A percentile compares a stretch with the other conserved stretches of the same genome.
Conservation (phyloP, 805 yeast genomes). For the Ogataea siamensis region DNA sequence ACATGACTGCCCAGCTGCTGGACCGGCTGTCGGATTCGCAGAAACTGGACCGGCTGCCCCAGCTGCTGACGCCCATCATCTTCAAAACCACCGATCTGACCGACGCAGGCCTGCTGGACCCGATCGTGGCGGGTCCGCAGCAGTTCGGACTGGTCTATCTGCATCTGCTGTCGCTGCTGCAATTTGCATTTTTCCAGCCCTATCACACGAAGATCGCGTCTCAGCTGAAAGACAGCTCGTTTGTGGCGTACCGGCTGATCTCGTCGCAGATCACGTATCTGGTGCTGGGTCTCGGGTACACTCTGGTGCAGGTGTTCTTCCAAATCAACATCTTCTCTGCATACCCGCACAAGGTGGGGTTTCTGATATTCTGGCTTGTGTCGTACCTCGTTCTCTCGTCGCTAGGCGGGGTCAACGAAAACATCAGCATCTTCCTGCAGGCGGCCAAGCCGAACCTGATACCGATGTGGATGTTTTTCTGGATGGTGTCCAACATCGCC, state of each 20-base stretch:
- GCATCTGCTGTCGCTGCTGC: constrained; percentile 66
- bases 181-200: constrained; percentile 54
- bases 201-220: constrained; percentile 49
- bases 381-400: constrained; percentile 64
- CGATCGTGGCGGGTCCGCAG: constrained; percentile 57
- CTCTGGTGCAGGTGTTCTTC: constrained; percentile 61
- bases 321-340: constrained; percentile 57
- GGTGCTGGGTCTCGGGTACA: constrained; percentile 53
- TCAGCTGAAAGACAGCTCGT: constrained; percentile 45
- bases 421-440: constrained; percentile 49
- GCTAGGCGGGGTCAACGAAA: constrained; percentile 69
- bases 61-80: constrained; percentile 15
- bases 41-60: constrained; percentile 2
- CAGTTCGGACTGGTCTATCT: constrained; percentile 71
- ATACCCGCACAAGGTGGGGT: constrained; percentile 59
- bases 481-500: constrained; percentile 64
- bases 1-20: constrained; percentile 14
- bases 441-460: constrained; percentile 53
- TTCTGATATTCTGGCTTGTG: constrained; percentile 65
- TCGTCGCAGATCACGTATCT: constrained; percentile 50
- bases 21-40: constrained; percentile 3
- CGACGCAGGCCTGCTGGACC: constrained; percentile 39
- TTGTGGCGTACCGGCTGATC: constrained; percentile 48
- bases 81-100: constrained; percentile 45
- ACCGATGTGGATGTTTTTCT: constrained; percentile 66